Conservation (phyloP, 768 basidiomycete genomes). For the Suillus occidentalis region DNA sequence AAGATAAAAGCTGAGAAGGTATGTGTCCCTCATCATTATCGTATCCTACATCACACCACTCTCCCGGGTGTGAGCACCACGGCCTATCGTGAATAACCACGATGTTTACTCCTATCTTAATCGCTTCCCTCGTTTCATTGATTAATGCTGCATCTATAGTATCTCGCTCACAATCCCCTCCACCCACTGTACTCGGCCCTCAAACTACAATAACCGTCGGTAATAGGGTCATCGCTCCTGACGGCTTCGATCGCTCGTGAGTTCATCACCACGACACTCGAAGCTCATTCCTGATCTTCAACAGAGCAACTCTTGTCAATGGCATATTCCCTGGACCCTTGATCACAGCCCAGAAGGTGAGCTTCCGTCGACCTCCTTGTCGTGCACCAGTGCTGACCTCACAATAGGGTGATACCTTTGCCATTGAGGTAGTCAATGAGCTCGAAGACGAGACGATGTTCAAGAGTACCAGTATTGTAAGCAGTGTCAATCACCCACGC, state of each 20-base stretch:
- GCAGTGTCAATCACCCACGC: slow-evolving; percentile 13
- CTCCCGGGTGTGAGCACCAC: neutral
- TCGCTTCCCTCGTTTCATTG: slow-evolving; percentile 11
- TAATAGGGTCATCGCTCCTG: slow-evolving; percentile 44
- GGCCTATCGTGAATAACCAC: neutral
- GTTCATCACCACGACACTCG: slow-evolving; percentile 13
- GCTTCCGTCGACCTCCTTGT: neutral
- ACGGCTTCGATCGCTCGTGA: slow-evolving; percentile 43
- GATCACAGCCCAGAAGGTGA: slow-evolving; percentile 39
- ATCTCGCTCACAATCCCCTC: slow-evolving; percentile 13
- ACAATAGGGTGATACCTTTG: slow-evolving; percentile 37
- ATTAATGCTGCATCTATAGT: slow-evolving; percentile 20
- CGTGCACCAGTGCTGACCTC: slow-evolving; percentile 3
- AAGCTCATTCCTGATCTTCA: neutral
- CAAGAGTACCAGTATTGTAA: slow-evolving; percentile 49
- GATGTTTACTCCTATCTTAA: slow-evolving; percentile 16
- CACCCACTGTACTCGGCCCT: slow-evolving; percentile 16
- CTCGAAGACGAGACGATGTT: slow-evolving; percentile 48
- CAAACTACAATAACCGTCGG: slow-evolving; percentile 33
- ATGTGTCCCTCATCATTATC: neutral
- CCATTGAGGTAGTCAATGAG: slow-evolving; percentile 45
- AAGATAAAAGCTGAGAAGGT: neutral
- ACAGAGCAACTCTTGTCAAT: slow-evolving; percentile 41
- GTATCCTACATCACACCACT: neutral
- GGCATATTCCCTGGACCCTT: slow-evolving; percentile 47